phyloP scores from a whole-genome alignment of 345 rosid species.

The Acer negundo region DNA sequence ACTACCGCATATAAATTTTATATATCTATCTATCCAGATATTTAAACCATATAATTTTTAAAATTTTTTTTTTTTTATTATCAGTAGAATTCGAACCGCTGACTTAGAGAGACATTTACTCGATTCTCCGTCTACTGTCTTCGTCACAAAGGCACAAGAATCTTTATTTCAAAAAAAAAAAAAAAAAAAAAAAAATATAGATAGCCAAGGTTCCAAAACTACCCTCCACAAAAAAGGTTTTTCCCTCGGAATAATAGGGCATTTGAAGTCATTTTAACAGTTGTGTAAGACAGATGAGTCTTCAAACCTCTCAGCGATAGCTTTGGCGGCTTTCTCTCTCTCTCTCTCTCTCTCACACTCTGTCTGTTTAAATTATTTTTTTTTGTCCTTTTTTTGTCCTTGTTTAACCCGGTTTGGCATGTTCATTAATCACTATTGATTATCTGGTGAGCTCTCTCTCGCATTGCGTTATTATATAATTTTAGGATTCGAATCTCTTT shows the following conservation, averaged over 20 bases:
- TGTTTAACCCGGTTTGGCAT: background rate
- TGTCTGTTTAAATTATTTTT: too few relatives aligned
- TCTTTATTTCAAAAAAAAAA: too few relatives aligned
- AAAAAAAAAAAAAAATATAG: background rate
- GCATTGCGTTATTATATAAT: background rate
- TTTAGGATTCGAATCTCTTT: background rate
- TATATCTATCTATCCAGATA: too few relatives aligned
- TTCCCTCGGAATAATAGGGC: background rate
- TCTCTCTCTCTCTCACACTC: too few relatives aligned
- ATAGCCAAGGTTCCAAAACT: background rate
- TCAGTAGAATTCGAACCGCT: too few relatives aligned
- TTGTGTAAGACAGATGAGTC: background rate
- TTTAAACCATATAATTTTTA: too few relatives aligned
- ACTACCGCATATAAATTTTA: too few relatives aligned
- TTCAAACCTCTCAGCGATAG: slow-evolving; percentile 14
- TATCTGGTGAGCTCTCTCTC: background rate
- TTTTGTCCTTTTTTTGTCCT: too few relatives aligned
- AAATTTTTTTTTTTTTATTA: too few relatives aligned
- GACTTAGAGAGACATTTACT: too few relatives aligned
- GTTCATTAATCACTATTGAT: background rate
- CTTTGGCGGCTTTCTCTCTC: slow-evolving; percentile 23
- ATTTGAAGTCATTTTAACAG: slow-evolving; percentile 11
- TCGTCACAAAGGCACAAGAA: too few relatives aligned
- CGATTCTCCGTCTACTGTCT: too few relatives aligned
- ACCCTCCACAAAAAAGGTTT: background rate